Evolutionary conservation across 352 stramenopile genomes (phyloP).

Genomic region (Phytophthora melonis): DNA sequence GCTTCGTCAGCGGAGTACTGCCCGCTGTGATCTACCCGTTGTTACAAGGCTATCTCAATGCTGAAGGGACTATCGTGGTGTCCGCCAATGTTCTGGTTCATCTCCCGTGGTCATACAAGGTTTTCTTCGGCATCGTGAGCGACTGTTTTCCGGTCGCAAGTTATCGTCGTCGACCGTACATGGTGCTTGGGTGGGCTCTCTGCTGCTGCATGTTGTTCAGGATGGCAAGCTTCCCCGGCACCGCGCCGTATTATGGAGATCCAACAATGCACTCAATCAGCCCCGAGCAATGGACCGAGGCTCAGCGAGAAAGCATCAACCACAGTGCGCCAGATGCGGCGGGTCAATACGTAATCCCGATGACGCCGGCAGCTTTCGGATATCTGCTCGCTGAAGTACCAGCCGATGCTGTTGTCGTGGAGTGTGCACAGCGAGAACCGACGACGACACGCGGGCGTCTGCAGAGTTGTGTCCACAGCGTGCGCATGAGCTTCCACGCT

Average conservation of each 20-base stretch:
- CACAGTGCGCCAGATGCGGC: slow-evolving; percentile 26
- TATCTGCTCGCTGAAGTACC: slow-evolving; percentile 51
- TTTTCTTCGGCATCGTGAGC: slow-evolving; percentile 45
- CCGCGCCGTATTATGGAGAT: slow-evolving; percentile 38
- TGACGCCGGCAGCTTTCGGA: slow-evolving; percentile 56
- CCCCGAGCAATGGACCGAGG: slow-evolving; percentile 29
- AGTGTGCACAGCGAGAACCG: slow-evolving; percentile 52
- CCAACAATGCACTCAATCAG: slow-evolving; percentile 23
- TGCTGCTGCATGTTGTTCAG: slow-evolving; percentile 37
- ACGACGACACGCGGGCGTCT: slow-evolving; percentile 40
- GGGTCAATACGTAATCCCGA: slow-evolving; percentile 44
- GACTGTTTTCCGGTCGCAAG: slow-evolving; percentile 48
- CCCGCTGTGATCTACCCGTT: slow-evolving; percentile 50
- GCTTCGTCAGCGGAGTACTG: slow-evolving; percentile 44
- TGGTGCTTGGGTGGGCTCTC: slow-evolving; percentile 45
- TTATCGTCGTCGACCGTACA: slow-evolving; percentile 50
- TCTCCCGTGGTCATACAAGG: slow-evolving; percentile 52
- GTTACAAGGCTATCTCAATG: slow-evolving; percentile 50
- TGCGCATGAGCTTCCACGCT: slow-evolving; percentile 41
- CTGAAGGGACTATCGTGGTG: slow-evolving; percentile 42
- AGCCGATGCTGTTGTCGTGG: slow-evolving; percentile 59
- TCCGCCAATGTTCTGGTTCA: slow-evolving; percentile 44
- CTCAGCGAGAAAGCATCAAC: slow-evolving; percentile 36
- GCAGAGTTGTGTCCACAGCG: slow-evolving; percentile 46
- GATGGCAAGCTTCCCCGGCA: slow-evolving; percentile 30